Conservation (phyloP, 208 protist genomes). For the Entamoeba invadens region DNA sequence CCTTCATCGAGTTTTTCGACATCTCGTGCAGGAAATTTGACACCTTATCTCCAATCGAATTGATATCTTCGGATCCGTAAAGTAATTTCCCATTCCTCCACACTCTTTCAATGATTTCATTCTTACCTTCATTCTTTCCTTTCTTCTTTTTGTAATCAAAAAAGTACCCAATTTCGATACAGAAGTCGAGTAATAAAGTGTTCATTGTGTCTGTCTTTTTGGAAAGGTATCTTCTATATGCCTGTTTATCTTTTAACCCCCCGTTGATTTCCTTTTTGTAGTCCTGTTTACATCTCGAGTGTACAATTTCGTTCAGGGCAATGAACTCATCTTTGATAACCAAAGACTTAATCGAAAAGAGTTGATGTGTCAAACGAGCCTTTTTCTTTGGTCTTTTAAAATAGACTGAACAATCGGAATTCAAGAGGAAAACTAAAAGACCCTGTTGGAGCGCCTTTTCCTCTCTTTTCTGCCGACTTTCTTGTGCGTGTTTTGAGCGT, state of each 20-base stretch:
- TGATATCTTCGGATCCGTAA: too few species aligned
- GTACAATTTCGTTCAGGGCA: background rate
- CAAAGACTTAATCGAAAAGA: background rate
- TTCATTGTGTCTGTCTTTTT: background rate
- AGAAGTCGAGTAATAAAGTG: background rate
- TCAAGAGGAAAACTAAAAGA: background rate
- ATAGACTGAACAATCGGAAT: background rate
- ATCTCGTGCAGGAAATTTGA: too few species aligned
- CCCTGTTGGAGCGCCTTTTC: background rate
- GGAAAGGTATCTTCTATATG: background rate
- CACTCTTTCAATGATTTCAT: background rate
- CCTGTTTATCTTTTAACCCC: background rate
- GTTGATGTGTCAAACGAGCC: background rate
- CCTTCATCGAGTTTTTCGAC: too few species aligned
- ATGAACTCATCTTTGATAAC: background rate
- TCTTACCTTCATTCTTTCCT: background rate
- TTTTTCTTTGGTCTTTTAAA: background rate
- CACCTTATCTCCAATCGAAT: too few species aligned
- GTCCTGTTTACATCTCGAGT: background rate
- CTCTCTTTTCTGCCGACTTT: background rate
- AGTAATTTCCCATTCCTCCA: too few species aligned
- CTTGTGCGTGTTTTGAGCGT: background rate
- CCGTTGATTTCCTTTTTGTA: background rate
- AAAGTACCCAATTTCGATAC: background rate
- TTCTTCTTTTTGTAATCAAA: background rate